Conservation (phyloP, 2,329 filamentous ascomycete species). For the Cladosporium austrohemisphaericum region DNA sequence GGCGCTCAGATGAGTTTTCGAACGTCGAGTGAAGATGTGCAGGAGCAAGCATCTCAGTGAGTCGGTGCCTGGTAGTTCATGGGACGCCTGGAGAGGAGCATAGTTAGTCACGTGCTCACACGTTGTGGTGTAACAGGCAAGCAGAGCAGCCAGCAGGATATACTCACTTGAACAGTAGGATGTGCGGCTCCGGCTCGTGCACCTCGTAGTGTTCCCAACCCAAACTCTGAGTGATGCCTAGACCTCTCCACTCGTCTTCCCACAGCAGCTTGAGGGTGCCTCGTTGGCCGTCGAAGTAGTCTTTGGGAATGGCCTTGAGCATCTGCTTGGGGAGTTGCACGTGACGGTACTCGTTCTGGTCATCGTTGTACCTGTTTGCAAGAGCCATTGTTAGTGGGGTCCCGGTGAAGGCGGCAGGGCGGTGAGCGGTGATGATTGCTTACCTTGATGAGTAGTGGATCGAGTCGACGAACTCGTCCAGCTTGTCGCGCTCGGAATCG, state of each 20-base stretch:
- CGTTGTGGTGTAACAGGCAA: not conserved
- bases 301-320: constrained; percentile 93
- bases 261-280: constrained; percentile 93
- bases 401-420: not conserved
- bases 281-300: constrained; percentile 84
- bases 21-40: not conserved
- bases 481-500: constrained; percentile 73
- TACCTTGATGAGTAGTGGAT: constrained; percentile 96
- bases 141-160: not conserved
- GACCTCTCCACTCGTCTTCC: constrained; percentile 97
- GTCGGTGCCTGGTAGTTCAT: constrained; percentile 75
- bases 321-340: constrained; percentile 97
- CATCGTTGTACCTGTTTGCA: constrained; percentile 75
- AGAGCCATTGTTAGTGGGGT: not conserved
- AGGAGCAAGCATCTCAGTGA: constrained; percentile 7
- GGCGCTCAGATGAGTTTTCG: too few relatives aligned
- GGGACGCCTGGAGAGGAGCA: constrained; percentile 17
- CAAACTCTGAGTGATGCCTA: constrained; percentile 98
- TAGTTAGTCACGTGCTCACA: constrained; percentile 10
- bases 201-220: constrained; percentile 99
- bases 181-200: constrained; percentile 97
- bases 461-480: constrained; percentile 87
- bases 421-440: constrained; percentile 27
- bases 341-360: constrained; percentile 92
- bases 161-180: constrained; percentile 93